Conservation (phyloP, 1,284 basidiomycete genomes). For the Boletus albobrunnescens region DNA sequence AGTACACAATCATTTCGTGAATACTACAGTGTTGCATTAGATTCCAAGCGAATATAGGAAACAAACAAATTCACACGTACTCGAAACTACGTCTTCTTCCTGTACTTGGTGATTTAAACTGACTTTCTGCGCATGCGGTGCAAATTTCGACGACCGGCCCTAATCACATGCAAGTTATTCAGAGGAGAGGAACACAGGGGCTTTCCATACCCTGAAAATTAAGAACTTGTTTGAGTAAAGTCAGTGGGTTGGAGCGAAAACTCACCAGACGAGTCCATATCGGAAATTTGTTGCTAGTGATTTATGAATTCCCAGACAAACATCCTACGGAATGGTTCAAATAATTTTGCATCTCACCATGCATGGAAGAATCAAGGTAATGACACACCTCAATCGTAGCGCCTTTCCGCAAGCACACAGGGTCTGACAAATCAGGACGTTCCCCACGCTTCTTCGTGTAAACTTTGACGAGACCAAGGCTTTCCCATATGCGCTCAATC, state of each 20-base stretch:
- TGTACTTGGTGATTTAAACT: slow-evolving; percentile 84
- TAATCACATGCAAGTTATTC: slow-evolving; percentile 30
- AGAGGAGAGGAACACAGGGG: slow-evolving; percentile 17
- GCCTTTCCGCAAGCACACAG: slow-evolving; percentile 89
- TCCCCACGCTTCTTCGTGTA: slow-evolving; percentile 97
- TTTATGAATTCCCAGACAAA: slow-evolving; percentile 89
- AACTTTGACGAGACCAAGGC: slow-evolving; percentile 82
- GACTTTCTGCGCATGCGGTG: slow-evolving; percentile 91
- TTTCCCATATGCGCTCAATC: slow-evolving; percentile 87
- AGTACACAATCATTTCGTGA: slow-evolving; percentile 35
- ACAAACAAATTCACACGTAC: slow-evolving; percentile 50
- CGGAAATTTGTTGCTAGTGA: slow-evolving; percentile 88
- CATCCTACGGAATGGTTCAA: slow-evolving; percentile 55
- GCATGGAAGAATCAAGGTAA: neutral
- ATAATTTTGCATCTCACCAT: neutral
- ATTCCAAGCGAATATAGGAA: neutral
- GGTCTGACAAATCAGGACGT: slow-evolving; percentile 87
- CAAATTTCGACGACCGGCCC: slow-evolving; percentile 89
- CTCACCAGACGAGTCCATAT: slow-evolving; percentile 86
- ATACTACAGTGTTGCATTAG: slow-evolving; percentile 31
- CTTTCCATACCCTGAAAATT: slow-evolving; percentile 20
- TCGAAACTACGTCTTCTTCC: slow-evolving; percentile 93
- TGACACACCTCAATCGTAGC: slow-evolving; percentile 81
- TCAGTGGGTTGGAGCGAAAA: slow-evolving; percentile 9
- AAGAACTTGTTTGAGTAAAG: neutral